These are phyloP conservation scores for Sporothrix pallida DNA, from an alignment of 2,329 filamentous ascomycete species.

Conservation along the genomic window DNA sequence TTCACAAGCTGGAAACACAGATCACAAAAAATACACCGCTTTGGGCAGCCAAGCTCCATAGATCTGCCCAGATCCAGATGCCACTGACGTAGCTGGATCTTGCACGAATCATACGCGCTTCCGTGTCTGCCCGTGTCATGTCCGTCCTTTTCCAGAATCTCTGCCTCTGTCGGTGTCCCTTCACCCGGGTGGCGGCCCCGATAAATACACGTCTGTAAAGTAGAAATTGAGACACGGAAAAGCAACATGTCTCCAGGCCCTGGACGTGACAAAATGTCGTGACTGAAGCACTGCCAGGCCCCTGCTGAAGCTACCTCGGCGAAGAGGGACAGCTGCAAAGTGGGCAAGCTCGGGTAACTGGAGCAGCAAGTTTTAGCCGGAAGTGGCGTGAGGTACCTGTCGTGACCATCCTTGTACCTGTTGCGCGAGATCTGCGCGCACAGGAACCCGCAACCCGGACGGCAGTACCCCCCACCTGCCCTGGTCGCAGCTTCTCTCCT, in stretches of 20 bases:
- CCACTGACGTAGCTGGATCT: background rate
- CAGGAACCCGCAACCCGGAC: background rate
- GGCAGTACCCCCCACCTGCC: conserved; percentile 15
- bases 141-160: background rate
- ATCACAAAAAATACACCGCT: background rate
- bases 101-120: conserved; percentile 26
- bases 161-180: conserved; percentile 26
- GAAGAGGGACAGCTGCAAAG: conserved; percentile 32
- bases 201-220: background rate
- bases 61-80: background rate
- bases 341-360: conserved; percentile 37
- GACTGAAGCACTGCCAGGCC: background rate
- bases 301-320: conserved; percentile 35
- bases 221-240: background rate
- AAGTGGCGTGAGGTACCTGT: conserved; percentile 26
- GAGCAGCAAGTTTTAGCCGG: conserved; percentile 36
- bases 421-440: background rate
- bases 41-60: background rate
- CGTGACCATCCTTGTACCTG: background rate
- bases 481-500: background rate
- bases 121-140: conserved; percentile 27
- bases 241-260: background rate
- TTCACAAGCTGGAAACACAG: conserved; percentile 8
- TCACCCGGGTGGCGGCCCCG: conserved; percentile 30
- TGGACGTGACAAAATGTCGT: background rate